Evolutionary conservation across 768 basidiomycete genomes (phyloP).

Genomic region (Podaxis sp.): DNA sequence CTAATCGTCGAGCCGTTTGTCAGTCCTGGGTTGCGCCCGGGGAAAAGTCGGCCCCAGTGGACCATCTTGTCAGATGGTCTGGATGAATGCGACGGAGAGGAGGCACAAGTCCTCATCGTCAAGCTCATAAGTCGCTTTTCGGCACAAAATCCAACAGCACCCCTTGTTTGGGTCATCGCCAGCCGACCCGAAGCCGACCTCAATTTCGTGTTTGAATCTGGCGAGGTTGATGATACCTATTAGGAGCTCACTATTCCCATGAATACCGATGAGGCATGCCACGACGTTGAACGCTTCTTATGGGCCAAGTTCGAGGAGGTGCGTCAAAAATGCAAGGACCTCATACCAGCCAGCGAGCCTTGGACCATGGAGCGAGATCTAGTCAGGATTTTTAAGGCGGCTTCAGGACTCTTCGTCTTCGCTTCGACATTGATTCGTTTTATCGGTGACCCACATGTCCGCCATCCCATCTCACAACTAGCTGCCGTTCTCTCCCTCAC

Average conservation of each 20-base stretch:
- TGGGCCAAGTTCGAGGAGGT: not conserved
- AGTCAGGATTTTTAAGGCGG: not conserved
- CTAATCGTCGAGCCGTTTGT: not conserved
- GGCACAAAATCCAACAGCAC: not conserved
- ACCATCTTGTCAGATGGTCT: not conserved
- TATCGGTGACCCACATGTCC: not conserved
- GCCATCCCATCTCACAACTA: not conserved
- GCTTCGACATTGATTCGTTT: not conserved
- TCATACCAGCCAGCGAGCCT: not conserved
- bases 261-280: not conserved
- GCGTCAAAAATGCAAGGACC: not conserved
- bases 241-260: not conserved
- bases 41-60: not conserved
- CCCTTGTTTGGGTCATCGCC: not conserved
- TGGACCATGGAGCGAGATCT: not conserved
- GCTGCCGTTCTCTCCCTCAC: not conserved
- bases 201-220: not conserved
- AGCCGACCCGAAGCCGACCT: constrained; percentile 1
- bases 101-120: not conserved
- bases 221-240: not conserved
- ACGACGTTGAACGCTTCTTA: not conserved
- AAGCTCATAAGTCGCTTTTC: not conserved
- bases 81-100: not conserved
- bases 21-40: no score
- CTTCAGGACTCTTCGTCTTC: not conserved